Evolutionary conservation across 208 protist species (phyloP), one percentile per base, ranked within the genome.

Genomic region (Leishmania martiniquensis): DNA sequence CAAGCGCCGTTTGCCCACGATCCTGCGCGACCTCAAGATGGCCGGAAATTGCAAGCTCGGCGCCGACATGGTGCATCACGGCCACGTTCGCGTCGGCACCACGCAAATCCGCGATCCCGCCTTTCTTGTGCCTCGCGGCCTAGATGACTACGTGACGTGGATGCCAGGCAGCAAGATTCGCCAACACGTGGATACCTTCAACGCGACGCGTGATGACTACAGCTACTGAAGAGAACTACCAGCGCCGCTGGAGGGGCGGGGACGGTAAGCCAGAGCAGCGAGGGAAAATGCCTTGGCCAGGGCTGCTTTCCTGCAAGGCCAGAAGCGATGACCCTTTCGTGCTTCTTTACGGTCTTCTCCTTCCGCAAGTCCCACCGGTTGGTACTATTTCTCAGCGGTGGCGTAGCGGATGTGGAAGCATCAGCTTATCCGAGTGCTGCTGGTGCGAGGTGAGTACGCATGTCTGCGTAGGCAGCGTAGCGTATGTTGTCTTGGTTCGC

Each of bases 111-210:
- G 91, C 49, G 95, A 98, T 72, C 94, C 95, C 0, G 92, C 94
- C 13, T 97, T 97, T 78, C 87, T 98, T 34, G 94, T 98, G 49
- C 89, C 95, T 25, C 84, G 92, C 25, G 87, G 84, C 7, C 62
- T 97, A 63, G 94, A 97, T 49, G 95, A 98, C 85, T 85, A 89
- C 70, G 87, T 98, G 32, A 95, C 92, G 59, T 98, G 95, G 95
- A 94, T 95, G 90, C 88, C 90, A 0, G 92, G 91, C 25, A 96
- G 91, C 83, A 97, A 96, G 88, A 96, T 97, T 37, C 89, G 91
- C 59, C 84, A 96, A 75, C 90, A 97, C 73, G 92, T 98, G 65
- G 91, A 95, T 77, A 91, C 82, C 7, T 98, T 97, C 80, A 97
- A 97, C 59, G 90, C 93, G 4, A 87, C 93, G 60, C 87, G 86